These are phyloP conservation scores for Nakaseomyces delphensis DNA, from an alignment of 1,139 yeast species.

Conservation along the genomic window DNA sequence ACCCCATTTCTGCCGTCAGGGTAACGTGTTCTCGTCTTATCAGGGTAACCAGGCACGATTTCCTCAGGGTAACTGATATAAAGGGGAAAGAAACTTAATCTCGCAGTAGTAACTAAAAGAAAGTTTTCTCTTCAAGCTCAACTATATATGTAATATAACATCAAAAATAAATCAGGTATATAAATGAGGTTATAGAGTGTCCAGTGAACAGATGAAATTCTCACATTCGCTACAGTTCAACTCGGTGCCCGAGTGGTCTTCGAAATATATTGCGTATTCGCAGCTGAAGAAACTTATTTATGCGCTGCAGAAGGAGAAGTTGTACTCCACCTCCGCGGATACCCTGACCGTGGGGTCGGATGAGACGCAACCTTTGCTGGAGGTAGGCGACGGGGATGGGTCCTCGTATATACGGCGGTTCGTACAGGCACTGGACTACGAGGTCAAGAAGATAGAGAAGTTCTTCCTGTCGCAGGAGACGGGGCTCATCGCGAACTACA, in stretches of 20 bases:
- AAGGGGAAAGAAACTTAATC: no score
- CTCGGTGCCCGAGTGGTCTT: constrained; percentile 75
- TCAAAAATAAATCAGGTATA: no score
- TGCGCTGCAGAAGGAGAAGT: constrained; percentile 52
- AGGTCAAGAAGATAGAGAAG: constrained; percentile 49
- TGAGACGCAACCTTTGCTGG: constrained; percentile 8
- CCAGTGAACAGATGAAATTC: constrained; percentile 49
- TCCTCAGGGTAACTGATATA: no score
- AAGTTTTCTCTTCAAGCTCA: no score
- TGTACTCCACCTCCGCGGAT: constrained; percentile 26
- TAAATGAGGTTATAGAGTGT: no score
- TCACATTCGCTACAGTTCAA: constrained; percentile 68
- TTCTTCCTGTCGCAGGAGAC: constrained; percentile 51
- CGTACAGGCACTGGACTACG: constrained; percentile 47
- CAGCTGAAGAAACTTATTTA: constrained; percentile 59
- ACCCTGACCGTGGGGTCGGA: neutral
- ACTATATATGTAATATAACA: no score
- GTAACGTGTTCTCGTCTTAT: no score
- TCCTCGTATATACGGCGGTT: constrained; percentile 31
- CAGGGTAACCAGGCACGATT: no score
- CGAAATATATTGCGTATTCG: constrained; percentile 65
- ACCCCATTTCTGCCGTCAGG: no score
- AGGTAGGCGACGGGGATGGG: constrained; percentile 11
- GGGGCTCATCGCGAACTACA: constrained; percentile 41
- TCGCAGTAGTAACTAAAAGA: no score